Evolutionary conservation across 2,329 filamentous ascomycete species (phyloP), one percentile per base, ranked within the genome.

Genomic region (Phaeosphaeria sp.): DNA sequence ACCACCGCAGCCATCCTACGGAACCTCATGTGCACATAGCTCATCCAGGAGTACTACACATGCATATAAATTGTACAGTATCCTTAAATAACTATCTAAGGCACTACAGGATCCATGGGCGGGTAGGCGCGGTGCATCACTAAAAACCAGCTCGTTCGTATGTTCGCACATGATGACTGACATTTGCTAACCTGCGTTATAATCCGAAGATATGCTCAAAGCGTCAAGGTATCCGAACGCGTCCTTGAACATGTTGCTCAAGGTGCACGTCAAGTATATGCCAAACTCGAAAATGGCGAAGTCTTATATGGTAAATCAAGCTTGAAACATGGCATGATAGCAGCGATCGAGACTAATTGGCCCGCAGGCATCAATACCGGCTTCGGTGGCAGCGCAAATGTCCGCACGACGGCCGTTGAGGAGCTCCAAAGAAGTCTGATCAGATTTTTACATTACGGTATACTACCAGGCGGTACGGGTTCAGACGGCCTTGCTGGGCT

Each of bases 361-460:
- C 3, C 30, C 30, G 30, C 30, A 36, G 47, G 30, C 13, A 49
- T 51, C 33, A 51, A 45, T 17, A 47, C 40, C 15, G 40, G 50
- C 9, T 47, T 53, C 42, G 43, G 50, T 4, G 61, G 54, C 17
- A 55, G 56, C 42, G 46, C 50, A 25, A 39, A 52, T 17, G 39
- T 53, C 7, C 48, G 53, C 20, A 50, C 36, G 3, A 13, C 49
- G 8, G 56, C 45, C 13, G 39, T 60, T 8, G 57, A 64, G 42
- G 24, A 53, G 22, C n/a, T 56, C 3, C 61, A 62, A 43, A 40
- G 40, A 27, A 39, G 30, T 40, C 45, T 61, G 49, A 55, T 64
- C 33, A 54, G 59, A 21, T 27, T 55, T 33, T 36, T 57, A 21
- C 57, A 60, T 27, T 65, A 42, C 30, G 60, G 55, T 11, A 52